These are phyloP conservation scores for Pulveroboletus ravenelii DNA, from an alignment of 768 basidiomycete species.

Conservation along the genomic window DNA sequence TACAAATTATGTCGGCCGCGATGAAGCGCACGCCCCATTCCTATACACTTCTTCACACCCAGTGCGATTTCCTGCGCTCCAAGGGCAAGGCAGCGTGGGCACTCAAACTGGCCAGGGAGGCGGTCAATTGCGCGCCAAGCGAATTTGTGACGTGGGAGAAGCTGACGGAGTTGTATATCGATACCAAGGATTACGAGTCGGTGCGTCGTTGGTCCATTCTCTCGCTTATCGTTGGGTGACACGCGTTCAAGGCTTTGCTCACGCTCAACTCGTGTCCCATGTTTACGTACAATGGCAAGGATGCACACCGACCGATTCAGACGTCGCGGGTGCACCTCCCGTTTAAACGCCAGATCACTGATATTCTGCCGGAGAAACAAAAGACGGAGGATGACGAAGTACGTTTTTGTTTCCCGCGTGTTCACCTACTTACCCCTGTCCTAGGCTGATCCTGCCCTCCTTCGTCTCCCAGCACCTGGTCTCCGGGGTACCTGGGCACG, in stretches of 20 bases:
- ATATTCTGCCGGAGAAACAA: slow-evolving; percentile 82
- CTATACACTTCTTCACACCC: slow-evolving; percentile 89
- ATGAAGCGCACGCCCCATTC: slow-evolving; percentile 86
- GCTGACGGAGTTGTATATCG: slow-evolving; percentile 91
- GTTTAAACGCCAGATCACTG: slow-evolving; percentile 77
- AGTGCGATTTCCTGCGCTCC: slow-evolving; percentile 87
- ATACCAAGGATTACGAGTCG: slow-evolving; percentile 80
- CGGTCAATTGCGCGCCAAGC: slow-evolving; percentile 96
- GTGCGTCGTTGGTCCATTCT: slow-evolving; percentile 15
- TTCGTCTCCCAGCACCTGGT: slow-evolving; percentile 92
- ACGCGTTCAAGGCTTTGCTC: slow-evolving; percentile 54
- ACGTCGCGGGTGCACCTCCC: slow-evolving; percentile 83
- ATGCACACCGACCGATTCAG: slow-evolving; percentile 80
- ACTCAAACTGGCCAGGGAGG: slow-evolving; percentile 84
- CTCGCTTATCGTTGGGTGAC: neutral
- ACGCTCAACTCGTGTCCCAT: slow-evolving; percentile 99
- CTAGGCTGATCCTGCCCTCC: slow-evolving; percentile 90
- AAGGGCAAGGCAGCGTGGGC: slow-evolving; percentile 89
- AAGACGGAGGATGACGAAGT: slow-evolving; percentile 86
- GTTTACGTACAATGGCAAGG: slow-evolving; percentile 98
- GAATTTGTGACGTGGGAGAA: slow-evolving; percentile 99
- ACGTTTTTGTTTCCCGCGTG: slow-evolving; percentile 3
- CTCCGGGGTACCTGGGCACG: slow-evolving; percentile 94
- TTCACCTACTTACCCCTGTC: too few species aligned
- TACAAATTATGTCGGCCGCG: slow-evolving; percentile 85